Conservation (phyloP, 441 rosid species). For the Pelargonium australe region DNA sequence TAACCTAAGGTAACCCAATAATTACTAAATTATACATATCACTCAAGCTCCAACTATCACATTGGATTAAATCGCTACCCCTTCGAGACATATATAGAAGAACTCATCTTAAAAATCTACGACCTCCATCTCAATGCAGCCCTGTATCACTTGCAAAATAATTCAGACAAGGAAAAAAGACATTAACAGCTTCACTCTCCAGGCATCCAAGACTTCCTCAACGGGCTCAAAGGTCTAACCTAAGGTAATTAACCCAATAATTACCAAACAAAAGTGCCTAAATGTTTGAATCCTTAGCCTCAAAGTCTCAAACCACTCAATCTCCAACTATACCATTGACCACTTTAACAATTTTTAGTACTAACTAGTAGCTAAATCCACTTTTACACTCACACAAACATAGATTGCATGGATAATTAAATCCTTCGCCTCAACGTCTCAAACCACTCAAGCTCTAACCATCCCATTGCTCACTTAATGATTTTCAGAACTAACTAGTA, state of each 20-base stretch:
- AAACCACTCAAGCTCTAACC: no score
- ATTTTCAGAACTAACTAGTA: no score
- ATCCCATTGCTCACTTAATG: no score
- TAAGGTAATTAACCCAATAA: not conserved
- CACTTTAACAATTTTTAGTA: not conserved
- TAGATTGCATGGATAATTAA: not conserved
- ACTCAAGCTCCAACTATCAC: no score
- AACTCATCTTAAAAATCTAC: not conserved
- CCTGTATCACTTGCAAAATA: not conserved
- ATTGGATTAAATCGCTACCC: no score
- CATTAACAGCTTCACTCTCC: no score
- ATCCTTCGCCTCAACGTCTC: no score
- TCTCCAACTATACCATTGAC: not conserved
- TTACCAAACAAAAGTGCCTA: not conserved
- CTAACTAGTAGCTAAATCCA: not conserved
- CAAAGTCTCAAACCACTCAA: not conserved
- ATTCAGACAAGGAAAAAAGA: not conserved
- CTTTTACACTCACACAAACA: not conserved
- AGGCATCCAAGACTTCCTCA: not conserved
- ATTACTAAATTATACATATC: not conserved
- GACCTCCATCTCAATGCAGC: not conserved
- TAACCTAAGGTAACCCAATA: not conserved
- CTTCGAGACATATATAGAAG: no score
- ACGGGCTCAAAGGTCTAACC: not conserved
- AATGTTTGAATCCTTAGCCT: not conserved